These are phyloP conservation scores for Penicillium verhagenii DNA, from an alignment of 495 filamentous ascomycete genomes.

Conservation along the genomic window DNA sequence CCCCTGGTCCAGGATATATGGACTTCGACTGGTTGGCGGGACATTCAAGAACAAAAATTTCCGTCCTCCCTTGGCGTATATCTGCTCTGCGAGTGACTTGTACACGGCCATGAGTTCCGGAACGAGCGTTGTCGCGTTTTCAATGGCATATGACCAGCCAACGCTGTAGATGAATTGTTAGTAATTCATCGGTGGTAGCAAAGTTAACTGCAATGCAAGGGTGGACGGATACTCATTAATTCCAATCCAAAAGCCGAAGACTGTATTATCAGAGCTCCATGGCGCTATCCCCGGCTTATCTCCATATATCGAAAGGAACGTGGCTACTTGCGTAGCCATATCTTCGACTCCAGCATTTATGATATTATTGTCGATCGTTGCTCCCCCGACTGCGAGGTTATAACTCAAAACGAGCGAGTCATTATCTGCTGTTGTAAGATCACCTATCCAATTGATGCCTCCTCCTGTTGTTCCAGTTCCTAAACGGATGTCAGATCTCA, in stretches of 20 bases:
- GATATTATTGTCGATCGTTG: conserved; percentile 52
- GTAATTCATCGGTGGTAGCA: too few species aligned
- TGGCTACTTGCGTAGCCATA: conserved; percentile 29
- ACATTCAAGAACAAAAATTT: conserved; percentile 77
- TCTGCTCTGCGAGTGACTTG: conserved; percentile 49
- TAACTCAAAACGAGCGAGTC: conserved; percentile 51
- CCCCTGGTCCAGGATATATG: conserved; percentile 42
- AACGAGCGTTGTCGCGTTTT: conserved; percentile 43
- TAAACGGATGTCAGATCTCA: not conserved
- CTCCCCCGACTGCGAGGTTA: conserved; percentile 57
- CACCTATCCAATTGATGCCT: conserved; percentile 55
- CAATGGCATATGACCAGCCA: conserved; percentile 59
- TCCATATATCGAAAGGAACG: conserved; percentile 29
- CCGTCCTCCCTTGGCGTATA: conserved; percentile 64
- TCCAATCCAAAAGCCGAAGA: conserved; percentile 75
- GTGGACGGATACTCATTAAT: conserved; percentile 61
- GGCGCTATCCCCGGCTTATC: conserved; percentile 41
- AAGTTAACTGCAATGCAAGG: not conserved
- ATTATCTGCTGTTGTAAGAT: conserved; percentile 55
- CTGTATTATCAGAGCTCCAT: conserved; percentile 59
- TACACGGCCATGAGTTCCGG: conserved; percentile 59
- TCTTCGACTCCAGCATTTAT: conserved; percentile 31
- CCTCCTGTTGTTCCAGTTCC: conserved; percentile 52
- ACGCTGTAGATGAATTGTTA: conserved; percentile 36
- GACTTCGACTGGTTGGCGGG: conserved; percentile 68